Percentiles rank a stretch among this genome's conserved stretches.
Evolutionary conservation across 768 basidiomycete species (phyloP).

Genomic region (Boletus reticuloceps): DNA sequence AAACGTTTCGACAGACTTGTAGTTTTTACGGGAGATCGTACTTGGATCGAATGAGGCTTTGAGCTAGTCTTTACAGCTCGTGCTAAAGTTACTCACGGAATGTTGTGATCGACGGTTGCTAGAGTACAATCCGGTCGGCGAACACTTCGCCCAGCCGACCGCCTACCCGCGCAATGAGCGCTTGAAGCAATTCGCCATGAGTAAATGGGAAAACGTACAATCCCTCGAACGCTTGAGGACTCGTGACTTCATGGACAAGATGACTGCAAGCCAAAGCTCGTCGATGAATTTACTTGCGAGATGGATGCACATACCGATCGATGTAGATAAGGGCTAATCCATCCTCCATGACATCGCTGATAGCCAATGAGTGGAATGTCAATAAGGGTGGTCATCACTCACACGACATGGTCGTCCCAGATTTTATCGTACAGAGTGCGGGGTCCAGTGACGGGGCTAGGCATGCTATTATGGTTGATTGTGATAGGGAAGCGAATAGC

Average conservation of each 20-base stretch:
- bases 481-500: not conserved
- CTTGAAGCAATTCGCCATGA: not conserved
- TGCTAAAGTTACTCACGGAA: constrained; percentile 58
- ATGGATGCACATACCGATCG: constrained; percentile 51
- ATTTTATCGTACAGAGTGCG: constrained; percentile 98
- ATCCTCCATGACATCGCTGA: constrained; percentile 68
- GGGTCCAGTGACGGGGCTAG: constrained; percentile 54
- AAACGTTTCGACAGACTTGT: constrained; percentile 66
- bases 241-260: constrained; percentile 90
- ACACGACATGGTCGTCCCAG: constrained; percentile 97
- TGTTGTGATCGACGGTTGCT: constrained; percentile 86
- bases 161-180: constrained; percentile 36
- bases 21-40: constrained; percentile 72
- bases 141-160: constrained; percentile 72
- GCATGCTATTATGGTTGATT: constrained; percentile 43
- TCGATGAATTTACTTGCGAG: not conserved
- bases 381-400: constrained; percentile 27
- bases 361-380: constrained; percentile 7
- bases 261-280: constrained; percentile 34
- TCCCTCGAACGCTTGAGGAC: constrained; percentile 89
- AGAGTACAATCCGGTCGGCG: constrained; percentile 87
- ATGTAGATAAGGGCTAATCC: constrained; percentile 83
- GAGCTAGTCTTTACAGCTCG: not conserved
- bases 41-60: constrained; percentile 34
- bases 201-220: constrained; percentile 44